phyloP scores from a whole-genome alignment of 495 filamentous ascomycete species.

The Neurospora terricola region DNA sequence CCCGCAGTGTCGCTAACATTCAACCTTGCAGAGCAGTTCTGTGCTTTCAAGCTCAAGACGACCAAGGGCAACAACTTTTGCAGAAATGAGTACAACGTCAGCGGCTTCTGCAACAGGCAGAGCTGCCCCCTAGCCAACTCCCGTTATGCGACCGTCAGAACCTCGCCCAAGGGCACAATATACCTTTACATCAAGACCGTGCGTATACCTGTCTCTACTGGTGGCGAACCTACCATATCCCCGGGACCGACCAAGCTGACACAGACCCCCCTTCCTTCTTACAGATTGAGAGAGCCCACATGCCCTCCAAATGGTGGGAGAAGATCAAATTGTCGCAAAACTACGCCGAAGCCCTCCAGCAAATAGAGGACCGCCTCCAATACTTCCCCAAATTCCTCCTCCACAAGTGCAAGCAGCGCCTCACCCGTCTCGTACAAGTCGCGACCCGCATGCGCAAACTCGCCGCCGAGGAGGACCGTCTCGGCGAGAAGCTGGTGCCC shows the following conservation, averaged over 20 bases:
- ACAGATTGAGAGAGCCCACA: constrained; percentile 66
- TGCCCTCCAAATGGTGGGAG: constrained; percentile 91
- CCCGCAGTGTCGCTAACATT: constrained; percentile 4
- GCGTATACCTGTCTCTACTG: constrained; percentile 5
- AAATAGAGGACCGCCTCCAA: constrained; percentile 79
- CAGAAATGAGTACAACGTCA: constrained; percentile 80
- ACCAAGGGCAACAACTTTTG: constrained; percentile 92
- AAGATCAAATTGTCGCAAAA: constrained; percentile 81
- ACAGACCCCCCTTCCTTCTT: neutral
- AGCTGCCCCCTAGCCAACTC: constrained; percentile 92
- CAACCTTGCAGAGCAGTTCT: constrained; percentile 63
- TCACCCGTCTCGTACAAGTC: constrained; percentile 90
- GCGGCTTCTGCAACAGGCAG: constrained; percentile 88
- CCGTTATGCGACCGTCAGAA: constrained; percentile 88
- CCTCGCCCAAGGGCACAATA: constrained; percentile 66
- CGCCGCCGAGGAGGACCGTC: constrained; percentile 74
- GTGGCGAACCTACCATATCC: neutral
- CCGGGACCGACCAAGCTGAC: neutral
- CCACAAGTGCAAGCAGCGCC: constrained; percentile 96
- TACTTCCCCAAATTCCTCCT: constrained; percentile 95
- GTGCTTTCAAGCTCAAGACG: constrained; percentile 92
- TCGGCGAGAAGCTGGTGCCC: constrained; percentile 86
- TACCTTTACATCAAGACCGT: constrained; percentile 98
- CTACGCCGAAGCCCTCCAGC: constrained; percentile 73
- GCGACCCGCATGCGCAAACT: constrained; percentile 74